Percentiles rank a stretch among this genome's conserved stretches.
phyloP scores from a whole-genome alignment of 352 stramenopile genomes.

The Pythium rishiriense region DNA sequence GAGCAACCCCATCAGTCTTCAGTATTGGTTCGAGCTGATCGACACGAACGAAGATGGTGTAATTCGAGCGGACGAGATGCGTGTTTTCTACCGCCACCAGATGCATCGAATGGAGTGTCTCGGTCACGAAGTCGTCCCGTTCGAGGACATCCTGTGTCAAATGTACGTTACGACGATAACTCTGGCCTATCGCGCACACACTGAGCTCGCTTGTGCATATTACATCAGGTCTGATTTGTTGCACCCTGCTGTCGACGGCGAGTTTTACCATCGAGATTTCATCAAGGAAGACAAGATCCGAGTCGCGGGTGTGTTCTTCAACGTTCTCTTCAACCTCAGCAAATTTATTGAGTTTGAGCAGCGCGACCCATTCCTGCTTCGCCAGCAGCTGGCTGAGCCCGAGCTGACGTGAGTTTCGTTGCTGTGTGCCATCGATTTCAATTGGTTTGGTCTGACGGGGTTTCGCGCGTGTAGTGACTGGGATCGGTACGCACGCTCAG shows the following conservation, averaged over 20 bases:
- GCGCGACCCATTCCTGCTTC: conserved; percentile 96
- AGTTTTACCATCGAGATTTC: conserved; percentile 82
- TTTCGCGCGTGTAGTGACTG: conserved; percentile 82
- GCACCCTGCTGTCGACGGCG: conserved; percentile 71
- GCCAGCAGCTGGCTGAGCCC: conserved; percentile 89
- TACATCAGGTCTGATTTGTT: conserved; percentile 64
- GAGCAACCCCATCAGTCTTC: conserved; percentile 93
- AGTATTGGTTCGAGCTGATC: conserved; percentile 98
- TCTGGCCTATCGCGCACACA: not conserved
- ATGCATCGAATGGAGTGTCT: conserved; percentile 98
- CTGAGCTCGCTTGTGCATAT: not conserved
- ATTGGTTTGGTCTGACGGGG: not conserved
- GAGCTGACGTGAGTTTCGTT: conserved; percentile 66
- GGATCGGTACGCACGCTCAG: conserved; percentile 96
- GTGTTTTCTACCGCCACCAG: conserved; percentile 92
- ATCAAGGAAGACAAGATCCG: conserved; percentile 86
- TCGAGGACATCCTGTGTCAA: conserved; percentile 98
- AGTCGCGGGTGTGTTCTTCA: conserved; percentile 97
- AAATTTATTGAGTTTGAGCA: conserved; percentile 99
- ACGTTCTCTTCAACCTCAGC: conserved; percentile 99
- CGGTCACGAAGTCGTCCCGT: conserved; percentile 97
- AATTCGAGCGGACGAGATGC: conserved; percentile 96
- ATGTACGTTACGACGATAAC: conserved; percentile 76
- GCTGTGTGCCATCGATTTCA: too few species aligned
- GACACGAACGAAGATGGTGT: conserved; percentile 98